Evolutionary conservation across 768 basidiomycete species (phyloP).

Genomic region (Boletus bicolor): DNA sequence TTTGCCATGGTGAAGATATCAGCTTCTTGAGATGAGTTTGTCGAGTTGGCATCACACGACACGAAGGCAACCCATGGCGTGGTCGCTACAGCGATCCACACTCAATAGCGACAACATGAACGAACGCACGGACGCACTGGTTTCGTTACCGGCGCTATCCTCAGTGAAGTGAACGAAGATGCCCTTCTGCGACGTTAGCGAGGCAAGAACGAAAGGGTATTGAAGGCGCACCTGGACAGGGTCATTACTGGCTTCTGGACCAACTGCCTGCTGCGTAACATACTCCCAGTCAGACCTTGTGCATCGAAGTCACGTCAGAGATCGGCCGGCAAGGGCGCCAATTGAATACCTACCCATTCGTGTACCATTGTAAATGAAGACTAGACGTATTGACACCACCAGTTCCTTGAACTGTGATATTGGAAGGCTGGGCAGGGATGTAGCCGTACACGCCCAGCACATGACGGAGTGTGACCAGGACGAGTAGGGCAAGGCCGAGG

Average conservation of each 20-base stretch:
- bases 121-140: slow-evolving; percentile 46
- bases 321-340: background rate
- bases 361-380: slow-evolving; percentile 60
- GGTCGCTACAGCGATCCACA: slow-evolving; percentile 40
- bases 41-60: slow-evolving; percentile 76
- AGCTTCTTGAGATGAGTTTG: slow-evolving; percentile 50
- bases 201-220: background rate
- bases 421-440: slow-evolving; percentile 71
- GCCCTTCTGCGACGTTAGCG: slow-evolving; percentile 45
- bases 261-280: slow-evolving; percentile 60
- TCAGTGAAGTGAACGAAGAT: slow-evolving; percentile 84
- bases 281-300: slow-evolving; percentile 49
- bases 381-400: slow-evolving; percentile 51
- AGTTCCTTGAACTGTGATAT: slow-evolving; percentile 50
- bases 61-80: slow-evolving; percentile 94
- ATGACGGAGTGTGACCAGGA: slow-evolving; percentile 5
- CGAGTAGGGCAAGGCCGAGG: slow-evolving; percentile 1
- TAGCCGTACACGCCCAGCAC: slow-evolving; percentile 41
- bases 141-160: slow-evolving; percentile 42
- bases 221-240: slow-evolving; percentile 49
- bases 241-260: slow-evolving; percentile 42
- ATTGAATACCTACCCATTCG: slow-evolving; percentile 39
- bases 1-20: slow-evolving; percentile 85
- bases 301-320: slow-evolving; percentile 10
- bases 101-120: slow-evolving; percentile 9